Conservation (phyloP, 1,284 basidiomycete species). For the Malassezia pachydermatis region DNA sequence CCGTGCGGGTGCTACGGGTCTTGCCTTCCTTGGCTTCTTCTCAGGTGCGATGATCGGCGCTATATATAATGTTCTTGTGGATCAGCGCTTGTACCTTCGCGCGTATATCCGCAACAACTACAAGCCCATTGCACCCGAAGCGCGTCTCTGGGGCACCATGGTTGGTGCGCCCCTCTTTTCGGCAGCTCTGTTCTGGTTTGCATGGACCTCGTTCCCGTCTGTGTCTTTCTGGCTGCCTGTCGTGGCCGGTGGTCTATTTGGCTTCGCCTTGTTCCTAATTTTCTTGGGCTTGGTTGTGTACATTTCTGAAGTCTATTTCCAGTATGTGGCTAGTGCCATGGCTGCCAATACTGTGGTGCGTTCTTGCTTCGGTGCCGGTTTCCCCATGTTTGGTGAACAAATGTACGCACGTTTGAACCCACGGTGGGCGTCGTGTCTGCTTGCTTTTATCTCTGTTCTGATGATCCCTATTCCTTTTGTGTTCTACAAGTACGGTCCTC, state of each 20-base stretch:
- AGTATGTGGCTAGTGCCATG: slow-evolving; percentile 52
- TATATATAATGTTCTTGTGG: slow-evolving; percentile 25
- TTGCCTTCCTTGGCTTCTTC: slow-evolving; percentile 47
- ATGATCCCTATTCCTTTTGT: slow-evolving; percentile 61
- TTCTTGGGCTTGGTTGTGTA: slow-evolving; percentile 52
- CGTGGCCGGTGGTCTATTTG: slow-evolving; percentile 51
- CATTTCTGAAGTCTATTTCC: slow-evolving; percentile 54
- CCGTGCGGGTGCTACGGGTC: slow-evolving; percentile 33
- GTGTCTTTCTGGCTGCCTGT: slow-evolving; percentile 51
- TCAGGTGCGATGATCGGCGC: slow-evolving; percentile 30
- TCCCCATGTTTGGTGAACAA: slow-evolving; percentile 52
- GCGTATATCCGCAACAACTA: slow-evolving; percentile 28
- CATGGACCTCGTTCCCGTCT: slow-evolving; percentile 30
- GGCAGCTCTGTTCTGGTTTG: slow-evolving; percentile 49
- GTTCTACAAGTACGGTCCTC: slow-evolving; percentile 51
- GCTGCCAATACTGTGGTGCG: slow-evolving; percentile 63
- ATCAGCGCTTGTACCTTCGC: slow-evolving; percentile 34
- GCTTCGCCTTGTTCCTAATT: slow-evolving; percentile 53
- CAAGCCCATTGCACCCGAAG: slow-evolving; percentile 28
- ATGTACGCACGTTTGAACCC: slow-evolving; percentile 57
- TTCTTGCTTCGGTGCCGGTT: slow-evolving; percentile 56
- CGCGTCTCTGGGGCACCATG: slow-evolving; percentile 35
- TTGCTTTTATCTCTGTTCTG: slow-evolving; percentile 61
- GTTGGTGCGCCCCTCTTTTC: slow-evolving; percentile 47
- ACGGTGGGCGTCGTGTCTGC: slow-evolving; percentile 64